phyloP scores from a whole-genome alignment of 768 basidiomycete species.

The Mycena rebaudengoi region DNA sequence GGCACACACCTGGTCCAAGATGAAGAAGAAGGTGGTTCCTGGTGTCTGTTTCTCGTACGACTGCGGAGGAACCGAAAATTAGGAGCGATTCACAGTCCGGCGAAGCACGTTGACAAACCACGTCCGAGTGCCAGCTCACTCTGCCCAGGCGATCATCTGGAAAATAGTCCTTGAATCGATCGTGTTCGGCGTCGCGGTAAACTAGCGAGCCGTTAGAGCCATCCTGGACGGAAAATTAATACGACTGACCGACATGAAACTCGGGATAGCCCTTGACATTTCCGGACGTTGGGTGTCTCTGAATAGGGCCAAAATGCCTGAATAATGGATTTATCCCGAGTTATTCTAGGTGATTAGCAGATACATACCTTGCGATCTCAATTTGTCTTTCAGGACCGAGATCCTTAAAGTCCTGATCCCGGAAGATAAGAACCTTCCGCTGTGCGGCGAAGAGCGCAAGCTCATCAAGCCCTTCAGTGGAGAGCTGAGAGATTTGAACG shows the following conservation, averaged over 20 bases:
- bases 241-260: constrained; percentile 61
- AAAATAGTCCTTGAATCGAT: constrained; percentile 52
- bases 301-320: constrained; percentile 57
- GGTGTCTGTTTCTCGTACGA: constrained; percentile 66
- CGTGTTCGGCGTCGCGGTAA: constrained; percentile 57
- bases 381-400: constrained; percentile 60
- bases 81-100: neutral
- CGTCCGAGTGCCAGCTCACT: constrained; percentile 64
- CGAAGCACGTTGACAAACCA: constrained; percentile 41
- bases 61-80: constrained; percentile 26
- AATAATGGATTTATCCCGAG: too few relatives aligned
- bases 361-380: constrained; percentile 53
- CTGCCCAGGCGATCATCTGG: constrained; percentile 50
- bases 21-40: constrained; percentile 64
- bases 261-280: constrained; percentile 65
- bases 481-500: constrained; percentile 61
- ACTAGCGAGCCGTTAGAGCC: constrained; percentile 38
- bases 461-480: constrained; percentile 60
- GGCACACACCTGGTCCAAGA: constrained; percentile 56
- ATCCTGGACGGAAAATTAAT: neutral
- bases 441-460: constrained; percentile 61
- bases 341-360: too few relatives aligned
- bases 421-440: constrained; percentile 62
- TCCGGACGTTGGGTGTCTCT: constrained; percentile 56
- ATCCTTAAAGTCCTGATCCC: constrained; percentile 71